Evolutionary conservation across 306 rosid species (phyloP).

Genomic region (Cucurbita moschata): DNA sequence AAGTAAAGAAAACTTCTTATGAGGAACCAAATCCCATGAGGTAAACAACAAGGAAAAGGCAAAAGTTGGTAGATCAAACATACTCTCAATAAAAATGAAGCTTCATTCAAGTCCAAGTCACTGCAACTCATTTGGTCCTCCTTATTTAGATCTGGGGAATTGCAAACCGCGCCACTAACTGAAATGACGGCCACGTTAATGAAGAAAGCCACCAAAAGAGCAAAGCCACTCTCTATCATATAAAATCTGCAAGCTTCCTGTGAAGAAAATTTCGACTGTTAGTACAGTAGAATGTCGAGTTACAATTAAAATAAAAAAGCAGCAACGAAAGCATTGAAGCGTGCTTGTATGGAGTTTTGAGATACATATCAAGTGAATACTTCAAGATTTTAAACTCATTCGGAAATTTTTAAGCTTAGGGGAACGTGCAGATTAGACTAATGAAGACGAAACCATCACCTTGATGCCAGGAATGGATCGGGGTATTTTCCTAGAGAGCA

Average conservation of each 20-base stretch:
- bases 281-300: background rate
- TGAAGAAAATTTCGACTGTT: conserved; percentile 2
- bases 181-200: conserved; percentile 79
- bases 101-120: conserved; percentile 85
- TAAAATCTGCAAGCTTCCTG: conserved; percentile 97
- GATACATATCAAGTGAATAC: background rate
- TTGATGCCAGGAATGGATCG: conserved; percentile 68
- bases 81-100: conserved; percentile 77
- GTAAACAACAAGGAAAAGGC: background rate
- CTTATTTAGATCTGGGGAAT: conserved; percentile 40
- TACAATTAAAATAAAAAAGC: background rate
- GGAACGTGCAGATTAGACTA: background rate
- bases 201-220: conserved; percentile 76
- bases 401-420: background rate
- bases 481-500: conserved; percentile 88
- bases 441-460: conserved; percentile 27
- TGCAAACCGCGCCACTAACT: conserved; percentile 86
- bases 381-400: background rate
- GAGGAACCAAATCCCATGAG: background rate
- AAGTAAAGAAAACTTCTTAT: background rate
- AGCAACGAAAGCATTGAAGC: background rate
- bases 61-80: conserved; percentile 20
- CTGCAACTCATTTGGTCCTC: conserved; percentile 62
- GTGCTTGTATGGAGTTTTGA: background rate
- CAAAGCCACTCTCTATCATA: conserved; percentile 82